phyloP scores from a whole-genome alignment of 176 grass and related monocot genomes.

The Zizania latifolia region DNA sequence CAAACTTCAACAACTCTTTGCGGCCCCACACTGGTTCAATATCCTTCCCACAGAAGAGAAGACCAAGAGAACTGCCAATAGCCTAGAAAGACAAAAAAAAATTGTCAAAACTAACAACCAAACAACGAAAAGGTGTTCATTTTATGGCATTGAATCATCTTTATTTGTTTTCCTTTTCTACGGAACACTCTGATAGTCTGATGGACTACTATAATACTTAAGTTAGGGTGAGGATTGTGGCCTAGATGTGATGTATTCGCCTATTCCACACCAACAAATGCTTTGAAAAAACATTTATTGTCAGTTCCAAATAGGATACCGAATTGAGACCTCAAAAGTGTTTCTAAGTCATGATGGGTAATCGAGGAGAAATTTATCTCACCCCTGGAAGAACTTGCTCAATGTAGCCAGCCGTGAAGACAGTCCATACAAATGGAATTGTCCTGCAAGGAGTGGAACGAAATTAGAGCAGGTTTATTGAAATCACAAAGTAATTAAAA shows the following conservation, averaged over 20 bases:
- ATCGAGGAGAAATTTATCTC: neutral
- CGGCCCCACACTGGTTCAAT: slow-evolving; percentile 81
- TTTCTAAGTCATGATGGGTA: neutral
- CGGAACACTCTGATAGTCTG: neutral
- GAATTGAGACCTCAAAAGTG: neutral
- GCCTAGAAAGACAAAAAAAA: slow-evolving; percentile 40
- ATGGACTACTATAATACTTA: no score
- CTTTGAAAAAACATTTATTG: neutral
- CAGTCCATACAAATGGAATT: slow-evolving; percentile 94
- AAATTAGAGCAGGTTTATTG: neutral
- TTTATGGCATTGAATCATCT: neutral
- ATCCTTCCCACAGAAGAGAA: slow-evolving; percentile 85
- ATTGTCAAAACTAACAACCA: neutral
- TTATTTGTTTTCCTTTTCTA: neutral
- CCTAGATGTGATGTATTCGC: neutral
- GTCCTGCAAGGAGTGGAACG: slow-evolving; percentile 43
- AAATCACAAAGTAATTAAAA: neutral
- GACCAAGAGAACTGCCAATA: slow-evolving; percentile 76
- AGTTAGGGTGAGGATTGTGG: no score
- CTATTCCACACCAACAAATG: neutral
- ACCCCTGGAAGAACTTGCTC: slow-evolving; percentile 97
- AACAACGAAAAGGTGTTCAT: neutral
- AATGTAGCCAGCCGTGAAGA: slow-evolving; percentile 92
- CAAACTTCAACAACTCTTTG: slow-evolving; percentile 89
- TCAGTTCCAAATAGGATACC: neutral